These are phyloP conservation scores for Dipteronia sinensis DNA, from an alignment of 345 rosid genomes.

Conservation along the genomic window DNA sequence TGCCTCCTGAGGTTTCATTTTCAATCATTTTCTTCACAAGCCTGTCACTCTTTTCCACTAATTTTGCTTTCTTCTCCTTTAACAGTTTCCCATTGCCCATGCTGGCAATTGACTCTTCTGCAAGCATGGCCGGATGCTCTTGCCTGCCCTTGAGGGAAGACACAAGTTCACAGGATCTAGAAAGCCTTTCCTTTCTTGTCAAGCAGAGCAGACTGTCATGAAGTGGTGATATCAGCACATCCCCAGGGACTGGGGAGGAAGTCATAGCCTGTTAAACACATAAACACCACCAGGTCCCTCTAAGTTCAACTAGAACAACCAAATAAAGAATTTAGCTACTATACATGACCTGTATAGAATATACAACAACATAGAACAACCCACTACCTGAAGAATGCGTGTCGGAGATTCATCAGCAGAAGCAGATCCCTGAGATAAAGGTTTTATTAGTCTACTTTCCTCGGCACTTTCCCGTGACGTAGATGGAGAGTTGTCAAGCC, in stretches of 20 bases:
- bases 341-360: neutral
- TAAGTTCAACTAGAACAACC: slow-evolving; percentile 20
- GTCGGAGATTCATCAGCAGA: slow-evolving; percentile 48
- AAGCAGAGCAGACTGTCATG: slow-evolving; percentile 51
- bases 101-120: slow-evolving; percentile 33
- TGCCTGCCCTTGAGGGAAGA: slow-evolving; percentile 20
- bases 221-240: slow-evolving; percentile 66
- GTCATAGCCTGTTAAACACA: slow-evolving; percentile 68
- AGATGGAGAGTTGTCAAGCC: slow-evolving; percentile 63
- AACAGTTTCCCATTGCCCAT: slow-evolving; percentile 29
- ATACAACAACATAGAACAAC: slow-evolving; percentile 25
- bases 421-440: slow-evolving; percentile 24
- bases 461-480: slow-evolving; percentile 48
- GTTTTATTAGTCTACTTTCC: slow-evolving; percentile 39
- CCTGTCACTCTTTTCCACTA: slow-evolving; percentile 33
- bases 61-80: slow-evolving; percentile 38
- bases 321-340: neutral
- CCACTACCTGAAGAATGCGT: slow-evolving; percentile 66
- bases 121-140: slow-evolving; percentile 30
- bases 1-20: slow-evolving; percentile 24
- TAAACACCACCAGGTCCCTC: slow-evolving; percentile 20
- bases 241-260: slow-evolving; percentile 49
- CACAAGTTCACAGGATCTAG: slow-evolving; percentile 29
- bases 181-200: slow-evolving; percentile 32
- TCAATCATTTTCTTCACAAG: slow-evolving; percentile 21